Evolutionary conservation across 352 stramenopile species (phyloP).

Genomic region (Salisapilia sapeloensis): DNA sequence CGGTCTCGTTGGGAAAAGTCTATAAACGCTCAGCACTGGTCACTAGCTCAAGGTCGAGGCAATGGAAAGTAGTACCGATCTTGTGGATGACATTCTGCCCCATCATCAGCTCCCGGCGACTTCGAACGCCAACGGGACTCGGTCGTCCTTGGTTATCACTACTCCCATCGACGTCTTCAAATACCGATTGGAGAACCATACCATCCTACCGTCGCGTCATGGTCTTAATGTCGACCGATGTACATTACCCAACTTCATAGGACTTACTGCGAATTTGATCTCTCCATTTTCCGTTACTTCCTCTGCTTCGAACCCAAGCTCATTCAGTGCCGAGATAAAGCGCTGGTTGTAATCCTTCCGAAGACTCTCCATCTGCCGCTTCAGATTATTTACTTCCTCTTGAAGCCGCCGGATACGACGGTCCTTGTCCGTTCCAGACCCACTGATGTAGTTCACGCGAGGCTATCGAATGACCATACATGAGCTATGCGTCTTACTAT

Average conservation of each 20-base stretch:
- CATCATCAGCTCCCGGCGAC: conserved; percentile 2
- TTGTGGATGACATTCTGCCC: conserved; percentile 4
- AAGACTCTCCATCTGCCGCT: conserved; percentile 45
- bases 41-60: not conserved
- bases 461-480: conserved; percentile 15
- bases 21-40: conserved; percentile 1
- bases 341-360: conserved; percentile 61
- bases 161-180: conserved; percentile 10
- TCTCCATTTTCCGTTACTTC: conserved; percentile 59
- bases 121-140: not conserved
- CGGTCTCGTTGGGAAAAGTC: conserved; percentile 38
- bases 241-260: not conserved
- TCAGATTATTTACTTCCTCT: conserved; percentile 40
- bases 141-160: conserved; percentile 1
- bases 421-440: conserved; percentile 69
- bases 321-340: conserved; percentile 49
- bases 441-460: conserved; percentile 74
- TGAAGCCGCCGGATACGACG: conserved; percentile 70
- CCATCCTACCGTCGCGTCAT: conserved; percentile 22
- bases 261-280: conserved; percentile 60
- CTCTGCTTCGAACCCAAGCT: conserved; percentile 65
- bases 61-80: not conserved
- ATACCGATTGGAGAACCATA: conserved; percentile 41
- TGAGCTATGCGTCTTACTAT: too few relatives aligned
- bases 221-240: not conserved